Evolutionary conservation across 306 rosid genomes (phyloP).

Genomic region (Trifolium subterraneum): DNA sequence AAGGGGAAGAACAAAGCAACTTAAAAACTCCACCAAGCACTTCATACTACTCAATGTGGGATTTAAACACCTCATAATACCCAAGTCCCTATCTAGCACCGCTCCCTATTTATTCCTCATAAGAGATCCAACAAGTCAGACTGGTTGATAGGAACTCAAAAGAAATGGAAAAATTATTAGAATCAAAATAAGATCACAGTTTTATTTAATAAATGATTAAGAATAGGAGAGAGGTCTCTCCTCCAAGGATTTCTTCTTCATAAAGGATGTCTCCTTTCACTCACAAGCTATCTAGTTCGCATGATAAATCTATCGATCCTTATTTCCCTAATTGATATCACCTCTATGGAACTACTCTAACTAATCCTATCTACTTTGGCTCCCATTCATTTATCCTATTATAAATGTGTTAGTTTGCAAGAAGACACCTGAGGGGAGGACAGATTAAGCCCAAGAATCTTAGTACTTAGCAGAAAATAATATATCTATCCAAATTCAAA

Average conservation of each 20-base stretch:
- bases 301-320: neutral
- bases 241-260: neutral
- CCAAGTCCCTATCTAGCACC: neutral
- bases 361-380: neutral
- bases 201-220: no score
- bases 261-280: neutral
- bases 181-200: no score
- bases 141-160: no score
- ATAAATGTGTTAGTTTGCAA: slow-evolving; percentile 3
- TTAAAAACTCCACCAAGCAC: neutral
- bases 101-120: no score
- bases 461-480: neutral
- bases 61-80: no score
- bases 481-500: slow-evolving; percentile 19
- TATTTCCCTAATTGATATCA: slow-evolving; percentile 1
- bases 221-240: no score
- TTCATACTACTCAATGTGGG: neutral
- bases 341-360: neutral
- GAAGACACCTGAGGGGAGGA: slow-evolving; percentile 12
- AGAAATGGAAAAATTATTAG: no score
- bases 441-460: slow-evolving; percentile 21
- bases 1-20: neutral
- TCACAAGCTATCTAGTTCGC: slow-evolving; percentile 7
- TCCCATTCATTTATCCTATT: neutral
- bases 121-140: no score